A percentile compares a stretch with the other conserved stretches of the same genome.
Evolutionary conservation across 768 basidiomycete genomes (phyloP).

Genomic region (Trametes punicea): DNA sequence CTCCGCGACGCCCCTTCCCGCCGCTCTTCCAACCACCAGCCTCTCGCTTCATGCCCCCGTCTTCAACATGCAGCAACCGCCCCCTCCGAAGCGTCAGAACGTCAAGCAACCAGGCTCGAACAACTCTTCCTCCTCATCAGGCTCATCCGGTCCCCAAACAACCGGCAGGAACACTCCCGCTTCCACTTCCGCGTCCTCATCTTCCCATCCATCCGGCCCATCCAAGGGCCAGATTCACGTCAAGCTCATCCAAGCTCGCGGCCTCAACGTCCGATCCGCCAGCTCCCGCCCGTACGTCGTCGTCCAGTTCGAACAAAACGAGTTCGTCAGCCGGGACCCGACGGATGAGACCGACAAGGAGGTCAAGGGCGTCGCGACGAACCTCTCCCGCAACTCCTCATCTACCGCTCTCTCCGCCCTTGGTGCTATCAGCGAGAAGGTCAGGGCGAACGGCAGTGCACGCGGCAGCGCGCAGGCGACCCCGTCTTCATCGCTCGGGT

Average conservation of each 20-base stretch:
- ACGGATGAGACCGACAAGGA: conserved; percentile 84
- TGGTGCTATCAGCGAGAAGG: conserved; percentile 55
- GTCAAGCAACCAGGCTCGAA: conserved; percentile 27
- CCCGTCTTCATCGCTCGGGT: conserved; percentile 29
- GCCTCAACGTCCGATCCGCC: conserved; percentile 67
- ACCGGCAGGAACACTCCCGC: conserved; percentile 19
- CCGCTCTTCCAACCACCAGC: conserved; percentile 51
- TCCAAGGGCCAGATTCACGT: conserved; percentile 84
- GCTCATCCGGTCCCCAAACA: conserved; percentile 23
- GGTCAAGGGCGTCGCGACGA: conserved; percentile 74
- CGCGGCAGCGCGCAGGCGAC: conserved; percentile 22
- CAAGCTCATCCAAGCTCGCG: conserved; percentile 90
- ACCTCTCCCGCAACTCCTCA: conserved; percentile 53
- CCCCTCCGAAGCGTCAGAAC: conserved; percentile 38
- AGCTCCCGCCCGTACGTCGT: conserved; percentile 86
- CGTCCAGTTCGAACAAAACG: conserved; percentile 98
- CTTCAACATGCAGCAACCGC: conserved; percentile 74
- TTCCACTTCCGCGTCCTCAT: conserved; percentile 23
- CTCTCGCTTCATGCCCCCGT: conserved; percentile 84
- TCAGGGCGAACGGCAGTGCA: conserved; percentile 19
- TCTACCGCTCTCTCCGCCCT: conserved; percentile 65
- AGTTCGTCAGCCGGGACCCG: conserved; percentile 91
- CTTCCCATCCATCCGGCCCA: conserved; percentile 29
- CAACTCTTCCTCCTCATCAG: conserved; percentile 26
- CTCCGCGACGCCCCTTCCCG: conserved; percentile 32